phyloP scores from a whole-genome alignment of 2,329 filamentous ascomycete species.

The Elsinoe perseae region DNA sequence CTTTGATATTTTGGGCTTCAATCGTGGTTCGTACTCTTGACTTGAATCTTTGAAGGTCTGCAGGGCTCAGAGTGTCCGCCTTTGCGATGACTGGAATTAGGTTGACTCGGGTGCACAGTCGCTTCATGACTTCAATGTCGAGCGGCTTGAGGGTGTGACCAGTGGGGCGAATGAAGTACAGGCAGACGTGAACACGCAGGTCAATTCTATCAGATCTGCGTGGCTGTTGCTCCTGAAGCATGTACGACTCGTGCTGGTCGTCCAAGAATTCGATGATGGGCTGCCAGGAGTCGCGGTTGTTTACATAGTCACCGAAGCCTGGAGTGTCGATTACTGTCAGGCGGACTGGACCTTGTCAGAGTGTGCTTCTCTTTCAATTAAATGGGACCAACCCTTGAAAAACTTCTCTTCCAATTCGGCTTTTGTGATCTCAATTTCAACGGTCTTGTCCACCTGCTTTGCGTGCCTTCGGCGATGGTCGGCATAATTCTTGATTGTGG shows the following conservation, averaged over 20 bases:
- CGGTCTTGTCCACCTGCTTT: slow-evolving; percentile 99
- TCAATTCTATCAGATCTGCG: slow-evolving; percentile 98
- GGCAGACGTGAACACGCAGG: slow-evolving; percentile 92
- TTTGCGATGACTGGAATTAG: slow-evolving; percentile 97
- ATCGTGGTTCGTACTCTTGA: slow-evolving; percentile 87
- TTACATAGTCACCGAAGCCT: slow-evolving; percentile 98
- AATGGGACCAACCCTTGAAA: slow-evolving; percentile 73
- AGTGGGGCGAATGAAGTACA: slow-evolving; percentile 98
- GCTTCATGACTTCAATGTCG: slow-evolving; percentile 99
- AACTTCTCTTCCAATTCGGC: slow-evolving; percentile 99
- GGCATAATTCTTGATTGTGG: slow-evolving; percentile 99
- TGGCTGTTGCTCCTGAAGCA: slow-evolving; percentile 99
- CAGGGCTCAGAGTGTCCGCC: slow-evolving; percentile 92
- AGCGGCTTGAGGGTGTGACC: slow-evolving; percentile 97
- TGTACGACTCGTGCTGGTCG: slow-evolving; percentile 99
- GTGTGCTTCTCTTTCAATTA: neutral
- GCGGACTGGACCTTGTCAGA: slow-evolving; percentile 58
- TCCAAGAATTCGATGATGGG: slow-evolving; percentile 99
- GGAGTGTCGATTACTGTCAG: slow-evolving; percentile 98
- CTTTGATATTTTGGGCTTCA: slow-evolving; percentile 98
- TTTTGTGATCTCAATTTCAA: slow-evolving; percentile 99
- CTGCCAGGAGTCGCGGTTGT: slow-evolving; percentile 99
- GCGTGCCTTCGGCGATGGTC: slow-evolving; percentile 98
- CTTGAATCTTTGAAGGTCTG: slow-evolving; percentile 91
- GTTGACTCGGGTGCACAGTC: slow-evolving; percentile 95